phyloP scores from a whole-genome alignment of 495 filamentous ascomycete species.

The Chaetomidium leptoderma region DNA sequence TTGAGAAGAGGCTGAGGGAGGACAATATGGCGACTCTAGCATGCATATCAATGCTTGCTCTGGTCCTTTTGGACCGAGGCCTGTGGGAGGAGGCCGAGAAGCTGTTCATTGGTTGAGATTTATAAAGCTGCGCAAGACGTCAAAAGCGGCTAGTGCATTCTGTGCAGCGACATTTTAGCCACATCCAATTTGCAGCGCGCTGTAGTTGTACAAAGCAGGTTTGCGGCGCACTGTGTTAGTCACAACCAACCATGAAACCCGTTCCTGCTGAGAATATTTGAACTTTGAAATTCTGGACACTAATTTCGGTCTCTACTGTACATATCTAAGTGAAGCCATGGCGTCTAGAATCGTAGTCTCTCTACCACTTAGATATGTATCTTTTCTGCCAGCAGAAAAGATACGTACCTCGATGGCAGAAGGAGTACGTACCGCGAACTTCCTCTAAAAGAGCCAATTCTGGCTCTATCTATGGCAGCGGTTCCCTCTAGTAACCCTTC shows the following conservation, averaged over 20 bases:
- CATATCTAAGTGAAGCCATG: too few species aligned
- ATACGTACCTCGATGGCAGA: too few species aligned
- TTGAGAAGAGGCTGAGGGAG: conserved; percentile 28
- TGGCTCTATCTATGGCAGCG: too few species aligned
- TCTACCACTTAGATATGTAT: too few species aligned
- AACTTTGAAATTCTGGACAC: too few species aligned
- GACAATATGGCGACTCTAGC: conserved; percentile 36
- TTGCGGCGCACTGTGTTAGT: neutral
- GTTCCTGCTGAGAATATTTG: neutral
- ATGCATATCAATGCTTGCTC: conserved; percentile 29
- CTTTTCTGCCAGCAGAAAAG: too few species aligned
- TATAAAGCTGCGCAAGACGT: conserved; percentile 9
- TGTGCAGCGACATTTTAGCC: neutral
- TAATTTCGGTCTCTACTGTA: too few species aligned
- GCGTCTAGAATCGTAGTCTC: too few species aligned
- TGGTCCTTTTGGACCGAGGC: conserved; percentile 25
- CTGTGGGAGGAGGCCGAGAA: conserved; percentile 29
- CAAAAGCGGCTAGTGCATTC: neutral
- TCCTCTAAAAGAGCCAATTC: too few species aligned
- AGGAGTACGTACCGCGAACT: too few species aligned
- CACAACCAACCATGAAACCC: neutral
- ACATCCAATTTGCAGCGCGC: neutral
- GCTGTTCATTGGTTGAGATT: too few species aligned
- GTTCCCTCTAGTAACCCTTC: too few species aligned
- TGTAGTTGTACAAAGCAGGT: neutral